Conservation (phyloP, 331 rosid species). For the Saraca asoca region DNA sequence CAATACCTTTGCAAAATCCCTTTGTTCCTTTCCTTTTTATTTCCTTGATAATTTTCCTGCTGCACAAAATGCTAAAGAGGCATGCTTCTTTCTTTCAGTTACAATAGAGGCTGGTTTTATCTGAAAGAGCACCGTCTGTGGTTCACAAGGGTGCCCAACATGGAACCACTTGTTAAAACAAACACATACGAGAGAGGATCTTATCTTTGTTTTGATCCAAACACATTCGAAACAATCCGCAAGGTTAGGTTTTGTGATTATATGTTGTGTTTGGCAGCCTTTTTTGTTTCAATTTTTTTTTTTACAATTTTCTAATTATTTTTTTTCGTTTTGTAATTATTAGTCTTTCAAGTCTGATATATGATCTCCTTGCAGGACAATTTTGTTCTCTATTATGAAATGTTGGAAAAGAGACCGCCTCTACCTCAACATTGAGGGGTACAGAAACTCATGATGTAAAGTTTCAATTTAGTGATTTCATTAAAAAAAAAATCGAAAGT, state of each 20-base stretch:
- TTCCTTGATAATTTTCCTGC: slow-evolving; percentile 24
- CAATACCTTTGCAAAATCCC: not conserved
- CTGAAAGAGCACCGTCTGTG: slow-evolving; percentile 83
- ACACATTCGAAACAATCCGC: slow-evolving; percentile 68
- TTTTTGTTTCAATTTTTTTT: not conserved
- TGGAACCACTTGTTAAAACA: slow-evolving; percentile 86
- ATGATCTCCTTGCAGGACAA: slow-evolving; percentile 68
- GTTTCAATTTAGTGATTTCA: slow-evolving; percentile 28
- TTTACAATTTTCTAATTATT: not conserved
- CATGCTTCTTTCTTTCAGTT: slow-evolving; percentile 47
- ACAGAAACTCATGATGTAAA: slow-evolving; percentile 49
- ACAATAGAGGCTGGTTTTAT: slow-evolving; percentile 81
- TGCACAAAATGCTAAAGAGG: slow-evolving; percentile 28
- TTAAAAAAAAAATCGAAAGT: no score
- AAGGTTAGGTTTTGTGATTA: slow-evolving; percentile 59
- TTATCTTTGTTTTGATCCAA: slow-evolving; percentile 86
- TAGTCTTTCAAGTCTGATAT: slow-evolving; percentile 15
- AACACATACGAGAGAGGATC: slow-evolving; percentile 80
- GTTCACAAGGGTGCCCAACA: slow-evolving; percentile 67
- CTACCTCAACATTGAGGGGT: slow-evolving; percentile 68
- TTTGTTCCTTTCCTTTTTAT: not conserved
- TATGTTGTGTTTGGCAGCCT: not conserved
- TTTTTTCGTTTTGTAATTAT: not conserved
- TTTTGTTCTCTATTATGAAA: slow-evolving; percentile 72
- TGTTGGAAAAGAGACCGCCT: slow-evolving; percentile 79